Conservation (phyloP, 1,284 basidiomycete genomes). For the Ustilago curta region DNA sequence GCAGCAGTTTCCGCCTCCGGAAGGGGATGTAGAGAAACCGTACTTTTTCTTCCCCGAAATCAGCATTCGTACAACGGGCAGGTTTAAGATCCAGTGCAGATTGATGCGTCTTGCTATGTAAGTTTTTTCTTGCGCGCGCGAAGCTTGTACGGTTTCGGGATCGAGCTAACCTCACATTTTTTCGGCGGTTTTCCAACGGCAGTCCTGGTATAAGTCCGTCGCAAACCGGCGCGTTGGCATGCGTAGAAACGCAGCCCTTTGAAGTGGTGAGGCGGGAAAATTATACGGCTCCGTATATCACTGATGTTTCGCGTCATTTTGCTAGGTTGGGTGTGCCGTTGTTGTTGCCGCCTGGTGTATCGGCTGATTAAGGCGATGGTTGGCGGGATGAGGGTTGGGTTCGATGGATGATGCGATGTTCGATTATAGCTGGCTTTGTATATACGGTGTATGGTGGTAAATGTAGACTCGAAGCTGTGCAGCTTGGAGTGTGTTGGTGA, state of each 20-base stretch:
- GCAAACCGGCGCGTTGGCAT: conserved; percentile 20
- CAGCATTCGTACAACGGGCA: conserved; percentile 47
- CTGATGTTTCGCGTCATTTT: conserved; percentile 56
- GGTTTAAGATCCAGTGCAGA: conserved; percentile 41
- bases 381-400: too few relatives aligned
- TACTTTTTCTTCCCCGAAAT: conserved; percentile 61
- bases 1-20: conserved; percentile 21
- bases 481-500: too few relatives aligned
- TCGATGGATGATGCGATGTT: too few relatives aligned
- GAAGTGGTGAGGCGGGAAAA: conserved; percentile 36
- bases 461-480: too few relatives aligned
- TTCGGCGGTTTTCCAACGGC: too few relatives aligned
- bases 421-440: too few relatives aligned
- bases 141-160: neutral
- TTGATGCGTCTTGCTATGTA: conserved; percentile 51
- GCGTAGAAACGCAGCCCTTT: conserved; percentile 37
- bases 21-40: conserved; percentile 8
- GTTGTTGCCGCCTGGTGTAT: conserved; percentile 45
- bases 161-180: neutral
- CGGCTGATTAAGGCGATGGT: conserved; percentile 49
- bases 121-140: conserved; percentile 7
- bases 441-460: too few relatives aligned
- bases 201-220: conserved; percentile 15
- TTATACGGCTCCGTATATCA: conserved; percentile 51
- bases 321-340: conserved; percentile 52